Percentiles rank a stretch among this genome's conserved stretches.
Conservation (phyloP, 2,329 filamentous ascomycete species). For the Albifimbria verrucaria region DNA sequence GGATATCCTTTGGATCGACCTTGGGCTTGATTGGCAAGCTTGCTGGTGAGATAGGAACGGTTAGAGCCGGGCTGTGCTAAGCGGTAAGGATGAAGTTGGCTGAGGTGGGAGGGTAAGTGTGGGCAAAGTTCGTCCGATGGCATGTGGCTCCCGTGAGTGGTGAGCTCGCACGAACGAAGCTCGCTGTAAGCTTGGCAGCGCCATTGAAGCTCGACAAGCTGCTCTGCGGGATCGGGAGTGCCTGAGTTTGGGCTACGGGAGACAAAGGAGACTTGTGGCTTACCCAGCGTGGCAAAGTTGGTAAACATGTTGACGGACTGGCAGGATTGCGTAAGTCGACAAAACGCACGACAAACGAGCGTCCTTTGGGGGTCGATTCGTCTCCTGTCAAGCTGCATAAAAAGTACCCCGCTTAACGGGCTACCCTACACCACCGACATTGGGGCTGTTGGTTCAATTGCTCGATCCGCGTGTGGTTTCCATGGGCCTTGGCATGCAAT, state of each 20-base stretch:
- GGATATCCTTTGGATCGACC: conserved; percentile 48
- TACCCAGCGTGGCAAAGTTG: conserved; percentile 1
- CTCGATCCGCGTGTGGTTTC: no score
- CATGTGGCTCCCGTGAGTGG: no score
- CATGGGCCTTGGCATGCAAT: no score
- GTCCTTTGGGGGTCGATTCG: no score
- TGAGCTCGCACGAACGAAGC: no score
- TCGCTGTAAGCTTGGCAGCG: no score
- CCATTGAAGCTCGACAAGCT: no score
- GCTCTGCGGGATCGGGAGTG: not conserved
- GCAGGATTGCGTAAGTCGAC: not conserved
- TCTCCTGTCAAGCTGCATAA: no score
- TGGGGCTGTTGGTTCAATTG: no score
- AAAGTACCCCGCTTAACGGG: not conserved
- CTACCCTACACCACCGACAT: not conserved
- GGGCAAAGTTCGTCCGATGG: no score
- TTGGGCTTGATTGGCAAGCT: conserved; percentile 23
- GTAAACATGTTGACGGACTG: not conserved
- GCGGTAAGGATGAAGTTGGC: not conserved
- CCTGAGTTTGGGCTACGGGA: no score
- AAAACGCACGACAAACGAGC: no score
- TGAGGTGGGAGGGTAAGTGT: conserved; percentile 5
- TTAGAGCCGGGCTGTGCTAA: not conserved
- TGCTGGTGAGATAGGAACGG: conserved; percentile 15
- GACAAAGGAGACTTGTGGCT: not conserved